phyloP scores from a whole-genome alignment of 495 filamentous ascomycete genomes.

The Thozetella sp. region DNA sequence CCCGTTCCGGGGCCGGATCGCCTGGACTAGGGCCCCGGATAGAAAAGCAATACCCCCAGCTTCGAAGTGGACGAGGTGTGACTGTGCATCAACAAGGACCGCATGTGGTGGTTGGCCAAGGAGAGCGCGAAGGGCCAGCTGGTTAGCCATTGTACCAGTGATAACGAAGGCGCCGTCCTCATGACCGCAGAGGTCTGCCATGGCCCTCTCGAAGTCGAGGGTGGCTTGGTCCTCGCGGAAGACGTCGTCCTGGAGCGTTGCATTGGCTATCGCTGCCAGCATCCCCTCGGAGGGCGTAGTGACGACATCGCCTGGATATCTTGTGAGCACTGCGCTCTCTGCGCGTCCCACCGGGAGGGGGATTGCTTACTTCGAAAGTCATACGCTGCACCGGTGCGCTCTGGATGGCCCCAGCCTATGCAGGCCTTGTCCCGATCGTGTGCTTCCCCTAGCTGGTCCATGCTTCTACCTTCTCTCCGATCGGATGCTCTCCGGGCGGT shows the following conservation, averaged over 20 bases:
- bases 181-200: conserved; percentile 64
- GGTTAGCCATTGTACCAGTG: conserved; percentile 85
- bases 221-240: conserved; percentile 73
- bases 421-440: background rate
- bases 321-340: background rate
- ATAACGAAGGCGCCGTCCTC: conserved; percentile 70
- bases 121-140: conserved; percentile 64
- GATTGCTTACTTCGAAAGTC: conserved; percentile 13
- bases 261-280: conserved; percentile 55
- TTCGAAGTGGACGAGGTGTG: conserved; percentile 65
- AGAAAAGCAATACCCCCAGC: conserved; percentile 59
- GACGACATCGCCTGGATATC: conserved; percentile 5
- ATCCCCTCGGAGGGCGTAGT: conserved; percentile 39
- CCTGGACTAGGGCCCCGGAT: conserved; percentile 56
- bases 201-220: conserved; percentile 56
- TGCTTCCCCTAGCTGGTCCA: background rate
- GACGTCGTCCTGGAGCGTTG: conserved; percentile 69
- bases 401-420: conserved; percentile 5
- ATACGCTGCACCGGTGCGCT: conserved; percentile 7
- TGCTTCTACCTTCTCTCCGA: no score
- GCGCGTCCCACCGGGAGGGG: background rate
- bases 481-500: no score
- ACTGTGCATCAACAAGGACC: conserved; percentile 62
- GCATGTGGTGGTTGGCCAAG: conserved; percentile 65
- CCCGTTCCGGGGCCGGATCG: conserved; percentile 60